A percentile compares a stretch with the other conserved stretches of the same genome.
Conservation (phyloP, 768 basidiomycete genomes). For the Boletus subparvulus region DNA sequence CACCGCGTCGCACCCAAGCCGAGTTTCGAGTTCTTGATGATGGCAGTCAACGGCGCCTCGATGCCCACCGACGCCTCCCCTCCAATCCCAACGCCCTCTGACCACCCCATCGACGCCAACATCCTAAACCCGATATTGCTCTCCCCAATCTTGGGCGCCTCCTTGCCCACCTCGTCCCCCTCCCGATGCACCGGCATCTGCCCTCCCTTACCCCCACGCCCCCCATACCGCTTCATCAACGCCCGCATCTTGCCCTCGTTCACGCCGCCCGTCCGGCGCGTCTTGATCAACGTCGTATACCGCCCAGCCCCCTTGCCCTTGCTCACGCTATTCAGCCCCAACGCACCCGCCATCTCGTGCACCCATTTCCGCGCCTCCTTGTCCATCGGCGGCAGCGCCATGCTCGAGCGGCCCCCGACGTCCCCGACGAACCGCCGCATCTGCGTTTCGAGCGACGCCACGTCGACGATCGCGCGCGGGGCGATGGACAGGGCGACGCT, state of each 20-base stretch:
- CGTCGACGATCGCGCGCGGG: constrained; percentile 56
- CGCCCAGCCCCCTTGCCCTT: constrained; percentile 65
- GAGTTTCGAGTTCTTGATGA: constrained; percentile 83
- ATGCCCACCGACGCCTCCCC: constrained; percentile 54
- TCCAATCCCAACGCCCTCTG: constrained; percentile 79
- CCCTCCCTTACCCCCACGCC: constrained; percentile 2
- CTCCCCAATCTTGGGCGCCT: constrained; percentile 77
- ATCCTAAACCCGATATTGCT: constrained; percentile 86
- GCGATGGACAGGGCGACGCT: constrained; percentile 29
- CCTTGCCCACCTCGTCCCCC: constrained; percentile 87
- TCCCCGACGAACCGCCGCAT: constrained; percentile 70
- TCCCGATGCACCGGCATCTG: constrained; percentile 60
- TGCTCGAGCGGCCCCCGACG: constrained; percentile 45
- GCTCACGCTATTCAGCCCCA: constrained; percentile 75
- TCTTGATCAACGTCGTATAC: constrained; percentile 79
- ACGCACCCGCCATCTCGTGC: constrained; percentile 79
- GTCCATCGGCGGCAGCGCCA: constrained; percentile 78
- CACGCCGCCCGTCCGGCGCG: constrained; percentile 49
- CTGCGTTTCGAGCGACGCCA: constrained; percentile 65
- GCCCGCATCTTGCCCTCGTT: constrained; percentile 61
- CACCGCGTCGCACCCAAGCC: constrained; percentile 67
- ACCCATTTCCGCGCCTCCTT: constrained; percentile 69
- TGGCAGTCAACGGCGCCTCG: constrained; percentile 73
- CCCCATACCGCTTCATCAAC: constrained; percentile 33
- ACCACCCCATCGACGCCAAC: constrained; percentile 90